Conservation (phyloP, 129 eudicot genomes). For the Flaveria bidentis region DNA sequence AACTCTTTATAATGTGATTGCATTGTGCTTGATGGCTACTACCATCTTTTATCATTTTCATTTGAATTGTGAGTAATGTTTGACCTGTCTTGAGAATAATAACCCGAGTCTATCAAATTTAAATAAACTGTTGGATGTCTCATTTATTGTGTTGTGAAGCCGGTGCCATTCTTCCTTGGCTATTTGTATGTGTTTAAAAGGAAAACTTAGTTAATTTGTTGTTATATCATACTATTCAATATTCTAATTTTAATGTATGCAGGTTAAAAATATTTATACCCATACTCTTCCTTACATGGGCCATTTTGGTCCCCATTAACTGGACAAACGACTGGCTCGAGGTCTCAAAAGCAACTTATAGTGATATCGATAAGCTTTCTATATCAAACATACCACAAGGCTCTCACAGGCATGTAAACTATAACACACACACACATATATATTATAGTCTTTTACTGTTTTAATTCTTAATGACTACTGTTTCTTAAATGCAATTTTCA, state of each 20-base stretch:
- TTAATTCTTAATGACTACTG: too few species aligned
- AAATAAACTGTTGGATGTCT: background rate
- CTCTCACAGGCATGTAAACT: conserved; percentile 64
- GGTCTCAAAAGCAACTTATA: conserved; percentile 41
- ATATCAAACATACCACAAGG: conserved; percentile 78
- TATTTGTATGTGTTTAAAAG: background rate
- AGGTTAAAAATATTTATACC: conserved; percentile 92
- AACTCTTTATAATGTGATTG: too few species aligned
- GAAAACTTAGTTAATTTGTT: background rate
- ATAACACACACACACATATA: background rate
- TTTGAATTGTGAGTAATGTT: background rate
- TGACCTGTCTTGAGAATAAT: background rate
- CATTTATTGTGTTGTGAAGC: background rate
- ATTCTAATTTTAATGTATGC: conserved; percentile 33
- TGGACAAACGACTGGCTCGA: conserved; percentile 70
- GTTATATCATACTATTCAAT: background rate
- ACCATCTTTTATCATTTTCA: background rate
- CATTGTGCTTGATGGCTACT: conserved; percentile 22
- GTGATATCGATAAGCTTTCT: conserved; percentile 85
- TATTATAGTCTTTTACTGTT: too few species aligned
- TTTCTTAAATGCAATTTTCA: too few species aligned
- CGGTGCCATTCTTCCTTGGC: background rate
- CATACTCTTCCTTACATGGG: conserved; percentile 65
- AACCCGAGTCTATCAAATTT: too few species aligned
- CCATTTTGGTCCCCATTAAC: conserved; percentile 83